phyloP scores from a whole-genome alignment of 768 basidiomycete genomes.

The Gymnopilus junonius region DNA sequence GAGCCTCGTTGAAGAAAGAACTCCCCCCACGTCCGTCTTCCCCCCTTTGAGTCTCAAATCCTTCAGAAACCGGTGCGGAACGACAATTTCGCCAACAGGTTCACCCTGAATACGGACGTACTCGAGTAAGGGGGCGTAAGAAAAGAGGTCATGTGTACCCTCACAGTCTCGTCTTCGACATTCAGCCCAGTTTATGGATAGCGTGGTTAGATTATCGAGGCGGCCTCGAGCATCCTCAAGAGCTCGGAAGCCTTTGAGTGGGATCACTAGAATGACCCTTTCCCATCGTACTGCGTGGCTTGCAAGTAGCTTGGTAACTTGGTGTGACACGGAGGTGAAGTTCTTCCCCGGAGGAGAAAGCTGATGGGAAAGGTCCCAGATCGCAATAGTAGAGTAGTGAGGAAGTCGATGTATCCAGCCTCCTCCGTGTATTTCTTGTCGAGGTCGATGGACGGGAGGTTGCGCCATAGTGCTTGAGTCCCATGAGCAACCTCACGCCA shows the following conservation, averaged over 20 bases:
- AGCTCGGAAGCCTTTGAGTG: background rate
- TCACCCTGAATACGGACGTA: background rate
- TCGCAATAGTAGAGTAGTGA: background rate
- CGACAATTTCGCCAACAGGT: background rate
- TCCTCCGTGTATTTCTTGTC: background rate
- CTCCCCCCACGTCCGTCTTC: background rate
- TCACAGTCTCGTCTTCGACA: background rate
- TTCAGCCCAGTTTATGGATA: background rate
- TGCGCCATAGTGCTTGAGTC: background rate
- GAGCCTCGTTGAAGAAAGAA: background rate
- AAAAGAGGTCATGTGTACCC: background rate
- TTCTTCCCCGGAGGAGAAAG: background rate
- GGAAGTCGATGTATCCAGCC: background rate
- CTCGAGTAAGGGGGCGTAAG: background rate
- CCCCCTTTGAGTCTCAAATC: background rate
- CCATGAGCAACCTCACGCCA: background rate
- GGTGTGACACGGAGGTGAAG: background rate
- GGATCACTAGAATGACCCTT: background rate
- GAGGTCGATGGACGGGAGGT: background rate
- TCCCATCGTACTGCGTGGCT: background rate
- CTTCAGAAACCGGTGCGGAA: background rate
- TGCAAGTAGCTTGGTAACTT: background rate
- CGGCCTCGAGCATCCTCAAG: background rate
- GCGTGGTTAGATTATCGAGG: background rate
- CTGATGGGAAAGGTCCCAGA: background rate